Evolutionary conservation across 2,329 filamentous ascomycete genomes (phyloP).

Genomic region (Scytalidium sp.): DNA sequence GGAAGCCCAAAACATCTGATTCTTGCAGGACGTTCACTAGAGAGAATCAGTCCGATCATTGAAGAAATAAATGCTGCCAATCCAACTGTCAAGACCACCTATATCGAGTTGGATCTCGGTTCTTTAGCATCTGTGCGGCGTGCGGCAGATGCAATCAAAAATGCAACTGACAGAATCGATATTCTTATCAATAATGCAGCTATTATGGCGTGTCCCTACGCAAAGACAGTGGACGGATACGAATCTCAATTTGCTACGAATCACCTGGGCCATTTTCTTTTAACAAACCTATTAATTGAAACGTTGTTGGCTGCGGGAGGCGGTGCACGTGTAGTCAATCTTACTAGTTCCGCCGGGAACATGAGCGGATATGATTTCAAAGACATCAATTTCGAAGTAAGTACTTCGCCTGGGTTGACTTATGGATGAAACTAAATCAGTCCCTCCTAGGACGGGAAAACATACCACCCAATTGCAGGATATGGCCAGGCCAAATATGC

Average conservation of each 20-base stretch:
- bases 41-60: constrained; percentile 18
- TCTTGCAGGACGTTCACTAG: constrained; percentile 14
- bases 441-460: neutral
- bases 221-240: constrained; percentile 4
- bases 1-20: constrained; percentile 12
- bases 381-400: constrained; percentile 30
- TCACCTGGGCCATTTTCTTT: constrained; percentile 9
- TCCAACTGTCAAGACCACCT: constrained; percentile 8
- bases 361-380: constrained; percentile 29
- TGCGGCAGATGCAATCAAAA: constrained; percentile 35
- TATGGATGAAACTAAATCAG: neutral
- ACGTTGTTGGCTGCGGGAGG: constrained; percentile 1
- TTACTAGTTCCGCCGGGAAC: constrained; percentile 34
- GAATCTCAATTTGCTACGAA: constrained; percentile 8
- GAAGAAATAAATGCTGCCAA: constrained; percentile 10
- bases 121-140: constrained; percentile 39
- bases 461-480: neutral
- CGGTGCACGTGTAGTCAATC: constrained; percentile 28
- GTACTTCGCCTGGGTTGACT: constrained; percentile 26
- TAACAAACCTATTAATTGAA: constrained; percentile 5
- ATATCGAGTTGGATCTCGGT: constrained; percentile 33
- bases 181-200: constrained; percentile 10
- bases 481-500: constrained; percentile 39
- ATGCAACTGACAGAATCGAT: constrained; percentile 21
- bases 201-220: constrained; percentile 6